These are phyloP conservation scores for Calonectria pseudoturangicola DNA, from an alignment of 2,329 filamentous ascomycete genomes.

Conservation along the genomic window DNA sequence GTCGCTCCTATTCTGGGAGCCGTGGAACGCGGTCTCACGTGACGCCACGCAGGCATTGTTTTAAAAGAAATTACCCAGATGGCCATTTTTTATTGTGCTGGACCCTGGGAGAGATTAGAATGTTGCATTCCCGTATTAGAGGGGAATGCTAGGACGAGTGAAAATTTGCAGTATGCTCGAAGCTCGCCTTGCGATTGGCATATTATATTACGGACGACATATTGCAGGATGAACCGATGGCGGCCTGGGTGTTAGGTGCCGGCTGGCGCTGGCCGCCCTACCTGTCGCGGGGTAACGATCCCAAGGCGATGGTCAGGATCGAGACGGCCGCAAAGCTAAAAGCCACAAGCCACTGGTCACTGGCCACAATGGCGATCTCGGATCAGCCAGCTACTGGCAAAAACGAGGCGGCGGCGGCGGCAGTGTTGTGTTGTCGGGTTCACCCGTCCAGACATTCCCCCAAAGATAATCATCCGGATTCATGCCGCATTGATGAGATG, in stretches of 20 bases:
- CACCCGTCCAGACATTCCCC: neutral
- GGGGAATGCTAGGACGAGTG: neutral
- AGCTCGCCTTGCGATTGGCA: neutral
- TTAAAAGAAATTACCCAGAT: constrained; percentile 25
- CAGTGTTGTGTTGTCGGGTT: neutral
- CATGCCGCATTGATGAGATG: constrained; percentile 30
- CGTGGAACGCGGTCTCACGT: constrained; percentile 20
- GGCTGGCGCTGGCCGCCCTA: neutral
- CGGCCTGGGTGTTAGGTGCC: neutral
- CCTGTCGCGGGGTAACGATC: constrained; percentile 17
- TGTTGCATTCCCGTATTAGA: constrained; percentile 23
- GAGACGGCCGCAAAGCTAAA: constrained; percentile 17
- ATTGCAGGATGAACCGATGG: neutral
- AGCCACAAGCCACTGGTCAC: neutral
- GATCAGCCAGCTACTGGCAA: neutral
- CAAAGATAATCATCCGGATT: constrained; percentile 10
- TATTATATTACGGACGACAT: neutral
- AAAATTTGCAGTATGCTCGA: neutral
- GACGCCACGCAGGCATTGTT: constrained; percentile 11
- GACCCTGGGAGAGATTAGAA: constrained; percentile 15
- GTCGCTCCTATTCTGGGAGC: neutral
- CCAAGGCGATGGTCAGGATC: neutral
- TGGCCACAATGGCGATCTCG: neutral
- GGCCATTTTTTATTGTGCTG: constrained; percentile 22
- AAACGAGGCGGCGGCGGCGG: constrained; percentile 7